Percentiles rank a stretch among this genome's conserved stretches.
Conservation (phyloP, 768 basidiomycete genomes). For the Lactarius hatsudake region DNA sequence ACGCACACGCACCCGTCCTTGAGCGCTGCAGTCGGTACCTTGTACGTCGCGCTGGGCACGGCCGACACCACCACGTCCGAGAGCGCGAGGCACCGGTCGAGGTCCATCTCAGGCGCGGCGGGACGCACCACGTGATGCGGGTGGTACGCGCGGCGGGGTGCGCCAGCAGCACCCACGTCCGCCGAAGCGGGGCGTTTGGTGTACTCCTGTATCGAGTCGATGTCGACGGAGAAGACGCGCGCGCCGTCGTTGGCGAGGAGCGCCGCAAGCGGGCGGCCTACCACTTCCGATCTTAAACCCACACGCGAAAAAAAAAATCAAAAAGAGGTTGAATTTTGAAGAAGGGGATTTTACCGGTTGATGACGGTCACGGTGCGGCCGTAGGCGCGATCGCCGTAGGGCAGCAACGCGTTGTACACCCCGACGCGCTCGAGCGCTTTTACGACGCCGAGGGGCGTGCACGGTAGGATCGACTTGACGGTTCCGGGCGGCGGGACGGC, state of each 20-base stretch:
- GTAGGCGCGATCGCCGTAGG: constrained; percentile 93
- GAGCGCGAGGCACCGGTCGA: constrained; percentile 76
- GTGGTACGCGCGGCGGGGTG: constrained; percentile 59
- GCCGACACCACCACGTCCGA: constrained; percentile 95
- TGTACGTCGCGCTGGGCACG: constrained; percentile 82
- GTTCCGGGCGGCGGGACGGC: constrained; percentile 78
- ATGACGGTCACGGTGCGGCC: constrained; percentile 92
- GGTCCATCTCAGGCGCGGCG: constrained; percentile 50
- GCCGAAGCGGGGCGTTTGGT: constrained; percentile 73
- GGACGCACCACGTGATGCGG: constrained; percentile 79
- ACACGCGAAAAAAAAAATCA: too few species aligned
- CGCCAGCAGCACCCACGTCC: constrained; percentile 4
- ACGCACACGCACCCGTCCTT: constrained; percentile 94
- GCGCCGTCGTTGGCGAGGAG: constrained; percentile 96
- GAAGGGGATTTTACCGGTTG: constrained; percentile 62
- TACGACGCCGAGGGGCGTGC: constrained; percentile 95
- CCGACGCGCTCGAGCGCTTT: constrained; percentile 89
- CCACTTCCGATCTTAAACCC: constrained; percentile 93
- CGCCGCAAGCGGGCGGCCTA: constrained; percentile 94
- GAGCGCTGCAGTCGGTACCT: constrained; percentile 82
- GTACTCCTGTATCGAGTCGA: constrained; percentile 96
- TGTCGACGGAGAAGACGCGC: constrained; percentile 90
- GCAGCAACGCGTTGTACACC: constrained; percentile 89
- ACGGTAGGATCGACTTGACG: constrained; percentile 96
- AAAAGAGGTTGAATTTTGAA: too few species aligned